Percentiles rank a stretch among this genome's conserved stretches.
Evolutionary conservation across 352 stramenopile genomes (phyloP).

Genomic region (Pythium folliculosum): DNA sequence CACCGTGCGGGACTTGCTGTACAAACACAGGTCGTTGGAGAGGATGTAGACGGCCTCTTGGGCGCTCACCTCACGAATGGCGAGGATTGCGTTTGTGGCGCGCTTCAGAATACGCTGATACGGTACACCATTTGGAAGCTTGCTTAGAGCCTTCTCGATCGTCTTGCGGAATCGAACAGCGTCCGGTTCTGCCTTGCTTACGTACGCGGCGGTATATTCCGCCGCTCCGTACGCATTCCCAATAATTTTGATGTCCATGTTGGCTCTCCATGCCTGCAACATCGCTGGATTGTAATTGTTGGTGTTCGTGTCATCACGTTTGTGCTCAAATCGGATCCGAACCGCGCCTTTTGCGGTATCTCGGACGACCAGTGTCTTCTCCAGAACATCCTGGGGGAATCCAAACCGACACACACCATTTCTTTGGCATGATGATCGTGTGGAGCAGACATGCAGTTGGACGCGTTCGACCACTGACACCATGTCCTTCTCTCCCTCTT

Average conservation of each 20-base stretch:
- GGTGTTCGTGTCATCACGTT: neutral
- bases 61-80: slow-evolving; percentile 11
- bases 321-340: slow-evolving; percentile 5
- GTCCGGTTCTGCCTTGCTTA: slow-evolving; percentile 33
- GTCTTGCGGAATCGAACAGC: slow-evolving; percentile 22
- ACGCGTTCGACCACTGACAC: slow-evolving; percentile 1
- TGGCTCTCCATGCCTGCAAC: slow-evolving; percentile 21
- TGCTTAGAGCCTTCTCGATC: neutral
- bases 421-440: slow-evolving; percentile 14
- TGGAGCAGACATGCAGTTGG: slow-evolving; percentile 10
- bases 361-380: neutral
- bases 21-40: neutral
- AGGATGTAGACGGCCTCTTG: slow-evolving; percentile 19
- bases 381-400: neutral
- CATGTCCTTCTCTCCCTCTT: neutral
- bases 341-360: neutral
- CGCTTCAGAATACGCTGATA: neutral
- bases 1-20: slow-evolving; percentile 7
- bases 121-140: neutral
- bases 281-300: slow-evolving; percentile 17
- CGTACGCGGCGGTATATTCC: slow-evolving; percentile 33
- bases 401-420: slow-evolving; percentile 12
- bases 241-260: slow-evolving; percentile 35
- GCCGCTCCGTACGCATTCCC: slow-evolving; percentile 31
- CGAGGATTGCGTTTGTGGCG: neutral